Base-by-base conservation (phyloP, 2,329 filamentous ascomycete genomes). In the Microdochium nivale region DNA sequence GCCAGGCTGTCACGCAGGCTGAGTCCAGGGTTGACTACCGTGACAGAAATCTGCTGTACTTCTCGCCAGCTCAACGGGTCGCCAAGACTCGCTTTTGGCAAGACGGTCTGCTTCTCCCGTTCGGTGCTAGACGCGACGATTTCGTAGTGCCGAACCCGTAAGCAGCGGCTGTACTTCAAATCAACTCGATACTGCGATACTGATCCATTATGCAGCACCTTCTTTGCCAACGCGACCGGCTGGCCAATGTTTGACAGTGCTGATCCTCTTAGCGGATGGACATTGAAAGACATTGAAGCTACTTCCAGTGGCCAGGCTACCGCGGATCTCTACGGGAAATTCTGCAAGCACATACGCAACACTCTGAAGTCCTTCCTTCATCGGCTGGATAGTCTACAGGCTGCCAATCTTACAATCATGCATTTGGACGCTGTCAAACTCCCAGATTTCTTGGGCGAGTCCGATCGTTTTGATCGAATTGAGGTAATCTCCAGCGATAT, bases 91-190 rank as follows among this genome's bases (percentile, higher is more conserved):
- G 60, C 32, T 74, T 71, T 52, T 62, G 67, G 14, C 30, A 58
- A 21, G 62, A 72, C 33, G 72, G 72, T 1, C 54, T 73, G 2
- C 53, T 76, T 2, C 55, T 73, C 3, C 72, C 70, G 1, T 74
- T 70, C 56, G 68, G 68, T 1, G 30, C 52, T 2, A 63, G 65
- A 1, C 52, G 56, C 2, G 32, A 56, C 2, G 57, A 58, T 0
- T 74, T 72, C 52, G 53, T 58, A 3, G 59, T 53, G 1, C 71
- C 70, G 1, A 74, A 75, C 57, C 69, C 69, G 70, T 72, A 54
- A 59, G 67, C 64, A 32, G n/a, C 40, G 24, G 23, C 37, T 35
- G 44, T 30, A 40, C 8, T 11, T n/a, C 24, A 49, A 27, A 49
- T 30, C 13, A 1, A 2, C 16, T 49, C 33, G 35, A 48, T 56